Percentiles rank a stretch among this genome's conserved stretches.
These are phyloP conservation scores for Endocladia muricata DNA, from an alignment of 31 red algal genomes.

Conservation along the genomic window DNA sequence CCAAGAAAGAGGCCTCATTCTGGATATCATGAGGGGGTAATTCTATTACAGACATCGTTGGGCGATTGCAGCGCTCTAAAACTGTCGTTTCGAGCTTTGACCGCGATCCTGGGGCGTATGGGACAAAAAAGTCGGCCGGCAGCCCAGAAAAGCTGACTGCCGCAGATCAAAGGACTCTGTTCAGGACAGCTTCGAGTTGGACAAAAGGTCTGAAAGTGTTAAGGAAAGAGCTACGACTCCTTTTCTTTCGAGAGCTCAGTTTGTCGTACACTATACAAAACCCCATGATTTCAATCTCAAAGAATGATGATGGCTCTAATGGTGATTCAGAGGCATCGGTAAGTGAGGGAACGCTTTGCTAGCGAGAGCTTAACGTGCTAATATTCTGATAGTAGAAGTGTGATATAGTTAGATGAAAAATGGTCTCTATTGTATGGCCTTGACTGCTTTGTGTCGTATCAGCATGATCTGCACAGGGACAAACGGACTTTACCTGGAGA, in stretches of 20 bases:
- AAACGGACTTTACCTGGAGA: neutral
- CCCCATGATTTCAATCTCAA: neutral
- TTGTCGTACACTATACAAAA: neutral
- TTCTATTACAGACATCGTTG: neutral
- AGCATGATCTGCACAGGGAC: neutral
- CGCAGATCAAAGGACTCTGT: neutral
- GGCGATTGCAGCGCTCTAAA: neutral
- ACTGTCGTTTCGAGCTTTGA: neutral
- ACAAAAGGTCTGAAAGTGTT: neutral
- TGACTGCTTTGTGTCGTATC: neutral
- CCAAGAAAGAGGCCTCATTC: neutral
- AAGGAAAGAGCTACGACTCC: neutral
- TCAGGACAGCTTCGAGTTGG: neutral
- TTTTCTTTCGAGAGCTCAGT: neutral
- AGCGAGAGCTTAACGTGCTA: neutral
- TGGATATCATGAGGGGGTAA: neutral
- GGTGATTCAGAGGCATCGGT: neutral
- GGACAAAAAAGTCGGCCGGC: neutral
- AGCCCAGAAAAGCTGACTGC: neutral
- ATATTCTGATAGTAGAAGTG: neutral
- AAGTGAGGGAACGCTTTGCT: neutral
- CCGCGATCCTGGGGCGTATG: neutral
- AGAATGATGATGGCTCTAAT: neutral
- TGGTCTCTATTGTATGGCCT: neutral
- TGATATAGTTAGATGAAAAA: neutral